Evolutionary conservation across 2,329 filamentous ascomycete genomes (phyloP), one percentile per base, ranked within the genome.

Genomic region (Raffaelea arxii): DNA sequence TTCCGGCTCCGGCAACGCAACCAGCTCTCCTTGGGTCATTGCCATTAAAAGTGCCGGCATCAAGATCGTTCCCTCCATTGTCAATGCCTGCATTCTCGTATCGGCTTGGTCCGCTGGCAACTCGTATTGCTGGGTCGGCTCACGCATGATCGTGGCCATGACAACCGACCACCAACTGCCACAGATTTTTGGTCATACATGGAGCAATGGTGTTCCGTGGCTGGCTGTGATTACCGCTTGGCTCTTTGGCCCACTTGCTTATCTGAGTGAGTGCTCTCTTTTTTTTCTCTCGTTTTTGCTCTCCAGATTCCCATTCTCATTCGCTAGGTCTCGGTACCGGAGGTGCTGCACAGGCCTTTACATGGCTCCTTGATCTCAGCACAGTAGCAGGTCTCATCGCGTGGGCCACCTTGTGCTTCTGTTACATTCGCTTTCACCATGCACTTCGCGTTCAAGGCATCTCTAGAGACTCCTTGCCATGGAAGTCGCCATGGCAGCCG

Each of bases 11-110:
- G 27, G 27, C 27, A 30, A 30, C 16, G 27, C 27, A 30, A 30
- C 9, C 27, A 30, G 27, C 27, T 30, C 27, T 9, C 27, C 27
- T 9, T 30, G 27, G 27, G 27, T 30, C 27, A 30, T 30, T 30
- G 27, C 27, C 27, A 78, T 82, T 35, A 70, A 74, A n/a, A 72
- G 77, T 25, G 84, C 84, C 2, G 78, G 80, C 1, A 82, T 89
- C 49, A 69, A 68, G 6, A 80, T 73, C 4, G 74, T 89, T 4
- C 81, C 83, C 0, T 78, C 77, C 7, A 75, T 90, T 46, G 80
- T 90, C 62, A 90, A 90, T 59, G 84, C 82, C 25, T 70, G 88
- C 19, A 80, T 90, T 53, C 70, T 88, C 52, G 84, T 80, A 0
- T 84, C 81, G 0, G 82, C 81, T 0, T 81, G 78, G 64, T 86